phyloP scores from a whole-genome alignment of 768 basidiomycete genomes.

The Asterophora parasitica region DNA sequence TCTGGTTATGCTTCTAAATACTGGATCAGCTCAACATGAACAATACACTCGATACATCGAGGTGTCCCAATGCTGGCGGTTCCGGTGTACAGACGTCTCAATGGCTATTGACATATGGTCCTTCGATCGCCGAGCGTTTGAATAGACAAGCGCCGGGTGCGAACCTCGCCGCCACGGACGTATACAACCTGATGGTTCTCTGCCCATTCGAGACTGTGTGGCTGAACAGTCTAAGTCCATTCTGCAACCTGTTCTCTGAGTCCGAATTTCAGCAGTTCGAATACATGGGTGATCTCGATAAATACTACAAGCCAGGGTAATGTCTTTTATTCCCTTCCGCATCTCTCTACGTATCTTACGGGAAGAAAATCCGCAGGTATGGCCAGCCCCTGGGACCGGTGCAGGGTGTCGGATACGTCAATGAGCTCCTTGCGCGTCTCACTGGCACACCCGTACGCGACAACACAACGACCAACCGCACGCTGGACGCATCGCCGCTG shows the following conservation, averaged over 20 bases:
- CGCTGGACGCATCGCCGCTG: conserved; percentile 53
- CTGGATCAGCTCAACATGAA: conserved; percentile 38
- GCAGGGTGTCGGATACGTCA: conserved; percentile 84
- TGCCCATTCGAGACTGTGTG: conserved; percentile 79
- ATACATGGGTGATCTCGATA: conserved; percentile 67
- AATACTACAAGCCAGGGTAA: conserved; percentile 76
- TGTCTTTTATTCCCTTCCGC: background rate
- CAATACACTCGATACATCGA: conserved; percentile 60
- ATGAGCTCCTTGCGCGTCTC: conserved; percentile 83
- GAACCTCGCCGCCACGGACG: conserved; percentile 48
- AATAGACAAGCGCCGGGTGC: conserved; percentile 61
- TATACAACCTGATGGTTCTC: conserved; percentile 58
- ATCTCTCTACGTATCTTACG: background rate
- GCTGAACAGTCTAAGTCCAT: conserved; percentile 48
- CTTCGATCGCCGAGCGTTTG: conserved; percentile 52
- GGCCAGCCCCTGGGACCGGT: conserved; percentile 67
- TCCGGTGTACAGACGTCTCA: conserved; percentile 36
- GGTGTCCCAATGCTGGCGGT: conserved; percentile 55
- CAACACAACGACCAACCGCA: conserved; percentile 71
- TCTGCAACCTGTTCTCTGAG: conserved; percentile 65
- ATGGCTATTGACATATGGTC: conserved; percentile 58
- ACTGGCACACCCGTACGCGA: conserved; percentile 59
- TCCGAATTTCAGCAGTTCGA: conserved; percentile 66
- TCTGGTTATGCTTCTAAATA: background rate
- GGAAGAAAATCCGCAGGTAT: conserved; percentile 38